These are phyloP conservation scores for Hypoxylon sp. DNA, from an alignment of 2,329 filamentous ascomycete genomes.

Conservation along the genomic window DNA sequence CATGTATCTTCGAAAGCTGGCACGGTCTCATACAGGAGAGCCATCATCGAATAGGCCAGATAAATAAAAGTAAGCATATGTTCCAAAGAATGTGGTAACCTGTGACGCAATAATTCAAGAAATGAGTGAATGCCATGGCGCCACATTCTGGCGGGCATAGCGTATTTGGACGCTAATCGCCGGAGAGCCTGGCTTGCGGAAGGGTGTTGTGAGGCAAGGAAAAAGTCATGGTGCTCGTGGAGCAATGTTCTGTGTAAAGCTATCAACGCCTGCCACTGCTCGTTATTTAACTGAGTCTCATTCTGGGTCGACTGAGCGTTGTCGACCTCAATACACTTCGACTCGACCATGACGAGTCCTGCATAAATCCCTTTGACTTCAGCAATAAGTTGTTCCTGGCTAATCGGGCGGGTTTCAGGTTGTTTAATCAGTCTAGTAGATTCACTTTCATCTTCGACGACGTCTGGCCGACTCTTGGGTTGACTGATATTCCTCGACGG, in stretches of 20 bases:
- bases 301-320: constrained; percentile 67
- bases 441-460: constrained; percentile 34
- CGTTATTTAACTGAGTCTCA: constrained; percentile 65
- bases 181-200: constrained; percentile 78
- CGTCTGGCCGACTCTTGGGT: constrained; percentile 35
- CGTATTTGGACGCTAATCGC: constrained; percentile 82
- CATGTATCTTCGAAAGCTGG: constrained; percentile 88
- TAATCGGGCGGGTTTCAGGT: constrained; percentile 70
- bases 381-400: constrained; percentile 81
- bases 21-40: constrained; percentile 87
- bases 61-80: constrained; percentile 95
- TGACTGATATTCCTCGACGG: constrained; percentile 17
- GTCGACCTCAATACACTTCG: constrained; percentile 88
- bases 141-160: constrained; percentile 96
- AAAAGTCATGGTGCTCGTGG: constrained; percentile 88
- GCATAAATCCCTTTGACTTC: constrained; percentile 90
- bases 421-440: constrained; percentile 48
- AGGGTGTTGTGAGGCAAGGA: constrained; percentile 89
- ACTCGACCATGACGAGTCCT: constrained; percentile 87
- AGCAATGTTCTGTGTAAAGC: constrained; percentile 84
- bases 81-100: constrained; percentile 82
- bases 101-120: constrained; percentile 80
- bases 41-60: constrained; percentile 90
- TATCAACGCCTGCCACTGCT: constrained; percentile 89
- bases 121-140: constrained; percentile 90